Percentiles rank a stretch among this genome's conserved stretches.
Conservation (phyloP, 306 rosid genomes). For the Rosa chinensis region DNA sequence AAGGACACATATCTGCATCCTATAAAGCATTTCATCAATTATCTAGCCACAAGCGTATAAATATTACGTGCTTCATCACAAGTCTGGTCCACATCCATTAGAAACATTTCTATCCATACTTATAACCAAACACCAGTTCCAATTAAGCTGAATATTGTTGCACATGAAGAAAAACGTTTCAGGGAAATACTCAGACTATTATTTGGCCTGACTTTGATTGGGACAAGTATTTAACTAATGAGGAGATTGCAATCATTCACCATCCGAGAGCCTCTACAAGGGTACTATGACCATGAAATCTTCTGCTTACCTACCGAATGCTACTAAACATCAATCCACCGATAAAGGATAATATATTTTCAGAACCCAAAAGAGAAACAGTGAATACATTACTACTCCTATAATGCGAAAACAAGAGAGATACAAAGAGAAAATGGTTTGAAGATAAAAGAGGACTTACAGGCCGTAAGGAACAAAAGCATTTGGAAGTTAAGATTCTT, state of each 20-base stretch:
- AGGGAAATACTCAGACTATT: background rate
- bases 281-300: too few species aligned
- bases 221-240: background rate
- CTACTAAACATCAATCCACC: too few species aligned
- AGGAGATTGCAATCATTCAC: too few species aligned
- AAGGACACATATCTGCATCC: background rate
- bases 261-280: too few species aligned
- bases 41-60: background rate
- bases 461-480: constrained; percentile 70
- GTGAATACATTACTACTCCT: background rate
- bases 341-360: too few species aligned
- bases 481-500: constrained; percentile 79
- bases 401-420: too few species aligned
- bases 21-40: background rate
- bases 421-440: too few species aligned
- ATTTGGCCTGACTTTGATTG: background rate
- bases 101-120: background rate
- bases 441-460: constrained; percentile 35
- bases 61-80: background rate
- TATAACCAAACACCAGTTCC: background rate
- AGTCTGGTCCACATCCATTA: background rate
- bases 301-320: too few species aligned
- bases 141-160: background rate
- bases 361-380: background rate
- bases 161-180: background rate